A percentile compares a stretch with the other conserved stretches of the same genome.
phyloP scores from a whole-genome alignment of 2,329 filamentous ascomycete genomes.

The Nothomitra cinnamomea region DNA sequence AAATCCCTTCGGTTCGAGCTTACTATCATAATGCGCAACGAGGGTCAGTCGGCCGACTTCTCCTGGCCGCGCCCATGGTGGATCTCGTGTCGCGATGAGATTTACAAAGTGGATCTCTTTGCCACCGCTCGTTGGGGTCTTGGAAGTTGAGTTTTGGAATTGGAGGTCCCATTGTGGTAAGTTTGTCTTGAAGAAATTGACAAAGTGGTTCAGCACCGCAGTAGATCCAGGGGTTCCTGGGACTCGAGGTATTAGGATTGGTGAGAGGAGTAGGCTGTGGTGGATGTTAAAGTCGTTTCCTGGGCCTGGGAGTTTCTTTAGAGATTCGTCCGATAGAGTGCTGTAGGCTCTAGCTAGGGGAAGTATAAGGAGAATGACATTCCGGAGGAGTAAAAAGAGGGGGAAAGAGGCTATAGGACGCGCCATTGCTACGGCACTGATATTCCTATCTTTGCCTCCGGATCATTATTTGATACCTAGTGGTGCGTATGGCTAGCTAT shows the following conservation, averaged over 20 bases:
- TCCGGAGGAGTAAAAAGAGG: neutral
- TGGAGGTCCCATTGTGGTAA: constrained; percentile 66
- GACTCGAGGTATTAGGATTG: constrained; percentile 75
- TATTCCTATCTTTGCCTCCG: neutral
- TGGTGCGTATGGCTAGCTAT: neutral
- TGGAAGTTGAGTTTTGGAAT: constrained; percentile 80
- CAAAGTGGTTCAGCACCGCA: constrained; percentile 63
- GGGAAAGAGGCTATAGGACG: neutral
- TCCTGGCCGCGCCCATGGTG: constrained; percentile 59
- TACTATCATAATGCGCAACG: constrained; percentile 87
- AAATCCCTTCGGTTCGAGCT: constrained; percentile 65
- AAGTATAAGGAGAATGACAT: constrained; percentile 13
- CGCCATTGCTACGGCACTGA: neutral
- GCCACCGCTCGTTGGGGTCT: constrained; percentile 58
- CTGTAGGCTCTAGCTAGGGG: constrained; percentile 31
- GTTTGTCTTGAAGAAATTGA: constrained; percentile 56
- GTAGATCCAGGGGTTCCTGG: constrained; percentile 65
- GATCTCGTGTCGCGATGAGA: constrained; percentile 72
- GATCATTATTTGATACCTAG: neutral
- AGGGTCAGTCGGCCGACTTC: constrained; percentile 69
- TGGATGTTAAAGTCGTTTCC: constrained; percentile 62
- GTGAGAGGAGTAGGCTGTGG: constrained; percentile 58
- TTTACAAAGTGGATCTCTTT: constrained; percentile 69
- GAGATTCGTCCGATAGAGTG: constrained; percentile 54
- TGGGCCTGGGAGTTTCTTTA: constrained; percentile 54